Evolutionary conservation across 257 asterid species (phyloP).

Genomic region (Gentiana dahurica): DNA sequence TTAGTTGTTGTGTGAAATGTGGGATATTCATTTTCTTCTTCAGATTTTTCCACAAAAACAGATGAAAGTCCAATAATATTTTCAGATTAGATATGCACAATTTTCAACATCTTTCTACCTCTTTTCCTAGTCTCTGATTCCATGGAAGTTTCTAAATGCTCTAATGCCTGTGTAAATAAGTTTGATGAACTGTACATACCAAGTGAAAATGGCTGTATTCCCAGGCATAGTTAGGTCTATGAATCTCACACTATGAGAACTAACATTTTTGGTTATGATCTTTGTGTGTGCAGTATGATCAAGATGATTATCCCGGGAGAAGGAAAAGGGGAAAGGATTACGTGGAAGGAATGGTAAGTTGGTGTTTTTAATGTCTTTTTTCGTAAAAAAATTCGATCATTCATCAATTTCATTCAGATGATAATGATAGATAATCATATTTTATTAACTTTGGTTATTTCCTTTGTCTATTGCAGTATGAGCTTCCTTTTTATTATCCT

Average conservation of each 20-base stretch:
- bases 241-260: constrained; percentile 1
- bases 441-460: background rate
- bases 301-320: constrained; percentile 94
- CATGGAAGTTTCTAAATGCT: background rate
- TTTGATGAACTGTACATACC: too few species aligned
- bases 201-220: too few species aligned
- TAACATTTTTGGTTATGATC: constrained; percentile 3
- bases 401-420: background rate
- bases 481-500: constrained; percentile 91
- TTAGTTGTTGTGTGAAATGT: too few species aligned
- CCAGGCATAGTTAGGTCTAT: background rate
- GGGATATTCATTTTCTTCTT: too few species aligned
- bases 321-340: constrained; percentile 94
- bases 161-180: too few species aligned
- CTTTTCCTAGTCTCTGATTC: too few species aligned
- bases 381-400: constrained; percentile 4
- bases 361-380: constrained; percentile 6
- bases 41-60: too few species aligned
- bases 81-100: background rate
- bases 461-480: constrained; percentile 58
- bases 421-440: too few species aligned
- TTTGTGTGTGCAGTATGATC: constrained; percentile 54
- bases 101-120: background rate
- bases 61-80: too few species aligned
- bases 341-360: constrained; percentile 72